Conservation (phyloP, 1,284 basidiomycete species). For the Porogramme epimiltina region DNA sequence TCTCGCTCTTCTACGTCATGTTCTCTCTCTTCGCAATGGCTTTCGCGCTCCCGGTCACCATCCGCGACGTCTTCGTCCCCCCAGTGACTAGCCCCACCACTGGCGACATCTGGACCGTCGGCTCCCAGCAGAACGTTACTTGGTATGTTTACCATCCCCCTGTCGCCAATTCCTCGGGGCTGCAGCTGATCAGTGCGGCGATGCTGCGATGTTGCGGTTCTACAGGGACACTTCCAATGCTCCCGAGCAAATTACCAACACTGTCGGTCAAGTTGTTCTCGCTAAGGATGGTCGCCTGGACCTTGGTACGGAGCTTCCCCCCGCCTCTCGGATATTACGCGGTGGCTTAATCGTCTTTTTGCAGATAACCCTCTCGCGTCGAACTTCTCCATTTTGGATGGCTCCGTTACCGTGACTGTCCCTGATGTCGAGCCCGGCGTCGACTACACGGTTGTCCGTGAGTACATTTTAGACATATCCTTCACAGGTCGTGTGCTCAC, state of each 20-base stretch:
- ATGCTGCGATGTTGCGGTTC: not conserved
- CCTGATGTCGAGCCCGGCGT: constrained; percentile 27
- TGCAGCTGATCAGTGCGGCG: not conserved
- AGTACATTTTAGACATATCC: too few relatives aligned
- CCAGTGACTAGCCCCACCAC: constrained; percentile 38
- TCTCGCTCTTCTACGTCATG: constrained; percentile 26
- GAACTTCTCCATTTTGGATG: constrained; percentile 43
- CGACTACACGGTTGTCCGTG: constrained; percentile 35
- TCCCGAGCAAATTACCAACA: constrained; percentile 50
- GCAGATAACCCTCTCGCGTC: constrained; percentile 36
- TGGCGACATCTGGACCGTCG: constrained; percentile 44
- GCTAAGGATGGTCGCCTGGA: constrained; percentile 37
- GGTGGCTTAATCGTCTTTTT: not conserved
- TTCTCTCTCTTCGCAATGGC: constrained; percentile 26
- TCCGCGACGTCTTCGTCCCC: constrained; percentile 52
- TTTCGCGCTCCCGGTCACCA: constrained; percentile 30
- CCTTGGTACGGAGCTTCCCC: constrained; percentile 29
- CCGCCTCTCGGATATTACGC: not conserved
- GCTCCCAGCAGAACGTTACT: constrained; percentile 43
- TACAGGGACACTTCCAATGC: constrained; percentile 42
- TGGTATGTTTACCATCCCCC: constrained; percentile 36
- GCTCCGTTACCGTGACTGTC: constrained; percentile 36
- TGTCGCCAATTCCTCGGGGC: too few relatives aligned
- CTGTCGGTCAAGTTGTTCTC: constrained; percentile 41
- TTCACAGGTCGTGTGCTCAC: too few relatives aligned